Base-by-base conservation (phyloP, 2,329 filamentous ascomycete species). In the Aspergillus carbonarius region DNA sequence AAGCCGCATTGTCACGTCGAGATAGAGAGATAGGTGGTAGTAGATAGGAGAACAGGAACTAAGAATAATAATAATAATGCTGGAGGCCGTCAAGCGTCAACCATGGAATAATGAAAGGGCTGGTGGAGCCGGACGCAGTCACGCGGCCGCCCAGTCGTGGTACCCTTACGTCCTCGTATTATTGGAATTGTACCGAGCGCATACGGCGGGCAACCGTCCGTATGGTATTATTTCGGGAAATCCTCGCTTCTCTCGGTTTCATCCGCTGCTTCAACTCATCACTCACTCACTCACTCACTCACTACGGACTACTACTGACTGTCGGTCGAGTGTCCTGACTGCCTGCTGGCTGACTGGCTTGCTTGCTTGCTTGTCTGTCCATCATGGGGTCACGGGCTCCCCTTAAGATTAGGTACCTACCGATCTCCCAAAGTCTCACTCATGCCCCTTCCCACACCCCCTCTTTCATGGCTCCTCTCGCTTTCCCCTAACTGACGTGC, bases 51-150 rank as follows among this genome's bases (percentile, higher is more conserved):
- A 40, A 17, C 17, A 54, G 10, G 39, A 34, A 42, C 37, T 25
- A 42, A 58, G 15, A 40, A 53, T 48, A 51, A 34, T 20, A 40
- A 53, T 48, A 51, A 34, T 20, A 51, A 51, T 30, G 32, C 12
- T 32, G 25, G 30, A 32, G 30, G 27, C n/a, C 37, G 40, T 44
- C 51, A 52, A 58, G 9, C 37, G 40, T 44, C 51, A 52, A 58
- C 34, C 9, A 30, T 40, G 53, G 51, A 61, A 57, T 47, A 61
- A 57, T 47, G 44, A 40, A 40, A 18, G 56, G 56, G 27, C 39
- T 15, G 54, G 59, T 63, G 61, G 61, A 56, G 59, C 37, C 46
- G 25, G 40, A 47, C 17, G 54, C 40, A 61, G 61, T 63, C 61
- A 63, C 61, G 61, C 61, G 59, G 61, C 49, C 54, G 52, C 47